Evolutionary conservation across 2,329 filamentous ascomycete genomes (phyloP), one percentile per base, ranked within the genome.

Genomic region (Colletotrichum sp.): DNA sequence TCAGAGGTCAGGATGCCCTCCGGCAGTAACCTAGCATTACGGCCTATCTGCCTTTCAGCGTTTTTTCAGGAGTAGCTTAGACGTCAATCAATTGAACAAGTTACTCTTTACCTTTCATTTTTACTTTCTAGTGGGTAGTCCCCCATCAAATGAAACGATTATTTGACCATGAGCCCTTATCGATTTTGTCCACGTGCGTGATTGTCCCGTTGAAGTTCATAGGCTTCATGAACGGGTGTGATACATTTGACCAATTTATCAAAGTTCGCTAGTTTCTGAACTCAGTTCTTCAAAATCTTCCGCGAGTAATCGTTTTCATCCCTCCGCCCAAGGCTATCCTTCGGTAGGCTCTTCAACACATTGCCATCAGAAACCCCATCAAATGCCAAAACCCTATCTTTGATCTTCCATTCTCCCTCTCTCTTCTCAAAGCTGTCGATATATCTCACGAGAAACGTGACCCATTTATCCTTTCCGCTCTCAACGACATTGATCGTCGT

Each of bases 191-290:
- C 1, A 4, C 6, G 4, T 47, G 18, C 18, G 1, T 47, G 18
- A n/a, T 6, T 4, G 38, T 7, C 38, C n/a, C 11, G 18, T 3
- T 12, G 9, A 12, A 47, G 18, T 12, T 12, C 9, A n/a, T 43
- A 0, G 18, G 3, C 38, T 43, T 11, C 1, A 6, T 7, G 11
- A 12, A 6, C n/a, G 18, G 9, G 9, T 47, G 9, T n/a, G 3
- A 47, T 12, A 0, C 9, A 12, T 12, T 47, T 33, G 38, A 47
- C 9, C 38, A 21, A 51, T 21, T 13, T 51, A 51, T 15, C n/a
- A 21, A 21, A 51, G 43, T 51, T 51, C 6, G 43, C n/a, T 51
- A 21, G 43, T 24, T 51, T 24, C 12, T 13, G 12, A 21, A 51
- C 12, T 51, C 13, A 51, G 43, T 51, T 21, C 43, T 8, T 21